Conservation (phyloP, 768 basidiomycete genomes). For the Calvatia gigantea region DNA sequence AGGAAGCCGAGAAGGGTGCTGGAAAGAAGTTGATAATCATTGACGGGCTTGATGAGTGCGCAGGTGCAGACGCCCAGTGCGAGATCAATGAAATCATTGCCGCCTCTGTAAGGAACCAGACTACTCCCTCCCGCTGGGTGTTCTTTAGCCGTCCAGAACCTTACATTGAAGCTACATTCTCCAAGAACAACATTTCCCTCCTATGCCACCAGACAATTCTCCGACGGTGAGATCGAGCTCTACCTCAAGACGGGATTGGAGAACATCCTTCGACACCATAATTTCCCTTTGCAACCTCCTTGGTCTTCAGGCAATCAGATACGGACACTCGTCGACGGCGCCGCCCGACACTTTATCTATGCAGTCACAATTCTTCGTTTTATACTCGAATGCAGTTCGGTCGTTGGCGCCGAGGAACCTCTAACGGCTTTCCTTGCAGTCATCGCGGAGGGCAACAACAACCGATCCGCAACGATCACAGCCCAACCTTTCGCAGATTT, state of each 20-base stretch:
- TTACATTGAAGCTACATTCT: not conserved
- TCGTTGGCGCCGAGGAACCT: not conserved
- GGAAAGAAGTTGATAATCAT: not conserved
- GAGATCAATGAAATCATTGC: not conserved
- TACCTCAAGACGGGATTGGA: not conserved
- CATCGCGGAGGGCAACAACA: not conserved
- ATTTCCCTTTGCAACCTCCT: not conserved
- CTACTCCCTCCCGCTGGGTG: not conserved
- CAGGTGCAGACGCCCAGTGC: not conserved
- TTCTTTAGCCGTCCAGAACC: conserved; percentile 2
- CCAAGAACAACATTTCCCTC: not conserved
- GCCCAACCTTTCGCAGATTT: not conserved
- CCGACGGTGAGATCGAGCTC: not conserved
- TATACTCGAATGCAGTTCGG: not conserved
- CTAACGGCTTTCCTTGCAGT: not conserved
- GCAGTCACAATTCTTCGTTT: not conserved
- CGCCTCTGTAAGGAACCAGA: not conserved
- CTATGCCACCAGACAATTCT: not conserved
- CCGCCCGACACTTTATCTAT: not conserved
- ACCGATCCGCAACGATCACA: not conserved
- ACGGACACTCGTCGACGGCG: not conserved
- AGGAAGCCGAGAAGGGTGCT: not conserved
- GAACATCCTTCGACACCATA: not conserved
- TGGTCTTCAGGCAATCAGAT: not conserved
- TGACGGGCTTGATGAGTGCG: not conserved